Evolutionary conservation across 1,139 yeast genomes (phyloP), one percentile per base, ranked within the genome.

Genomic region (Candida sojae): DNA sequence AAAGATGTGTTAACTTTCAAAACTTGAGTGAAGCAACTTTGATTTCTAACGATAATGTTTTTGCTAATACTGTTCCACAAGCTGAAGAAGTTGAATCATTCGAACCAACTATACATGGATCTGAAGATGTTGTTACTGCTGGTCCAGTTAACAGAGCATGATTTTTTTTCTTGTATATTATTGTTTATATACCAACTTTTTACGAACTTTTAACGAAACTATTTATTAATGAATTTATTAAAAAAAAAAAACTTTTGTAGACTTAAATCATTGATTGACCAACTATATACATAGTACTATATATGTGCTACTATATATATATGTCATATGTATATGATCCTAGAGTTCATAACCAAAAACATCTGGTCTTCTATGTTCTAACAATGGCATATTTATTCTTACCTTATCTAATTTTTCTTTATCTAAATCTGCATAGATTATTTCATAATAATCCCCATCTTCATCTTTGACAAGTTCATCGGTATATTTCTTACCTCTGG

Each of bases 391-490:
- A 52, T 84, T 81, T 13, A 60, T 61, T 55, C 96, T 71, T 9
- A 86, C 75, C 37, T 68, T 68, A 4, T 71, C 65, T 33, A 89
- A 61, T 10, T 65, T 59, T 0, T 68, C 76, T 35, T 78, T 61
- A 57, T 89, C 91, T 42, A 93, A 71, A 47, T 90, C 96, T 0
- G 95, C 96, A 10, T 77, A 67, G 25, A 85, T 76, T 25, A 91
- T 61, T 53, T 77, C 79, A 46, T 62, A 71, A 48, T 78, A 77
- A 50, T 84, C 84, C 0, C 86, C 83, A 9, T 75, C 77, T 6
- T 62, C 67, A 42, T 67, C 72, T 3, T 70, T 62, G 6, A 46
- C 41, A 33, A 62, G 53, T 1, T 55, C 61, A 17, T 71, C 75
- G 31, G 58, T 55, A 50, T 64, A 70, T 40, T 59, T 68, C 13